phyloP scores from a whole-genome alignment of 164 flowering plant species.

The Pachysandra terminalis region DNA sequence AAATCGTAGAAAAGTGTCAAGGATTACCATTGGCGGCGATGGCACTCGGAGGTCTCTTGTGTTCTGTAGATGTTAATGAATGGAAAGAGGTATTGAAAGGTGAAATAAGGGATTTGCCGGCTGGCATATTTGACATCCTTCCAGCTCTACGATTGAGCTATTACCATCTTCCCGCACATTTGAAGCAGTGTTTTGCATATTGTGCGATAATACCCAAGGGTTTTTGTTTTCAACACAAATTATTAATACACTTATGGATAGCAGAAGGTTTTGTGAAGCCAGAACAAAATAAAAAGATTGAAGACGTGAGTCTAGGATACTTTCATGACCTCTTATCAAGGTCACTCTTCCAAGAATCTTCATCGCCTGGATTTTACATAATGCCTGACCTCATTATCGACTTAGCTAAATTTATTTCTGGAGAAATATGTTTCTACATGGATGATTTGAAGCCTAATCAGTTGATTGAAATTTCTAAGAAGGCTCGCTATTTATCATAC shows the following conservation, averaged over 20 bases:
- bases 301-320: conserved; percentile 22
- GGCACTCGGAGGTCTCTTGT: conserved; percentile 21
- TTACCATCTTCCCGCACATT: conserved; percentile 18
- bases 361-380: not conserved
- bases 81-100: conserved; percentile 21
- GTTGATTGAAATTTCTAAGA: not conserved
- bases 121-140: not conserved
- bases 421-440: conserved; percentile 2
- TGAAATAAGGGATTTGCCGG: conserved; percentile 18
- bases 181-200: conserved; percentile 31
- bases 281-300: conserved; percentile 7
- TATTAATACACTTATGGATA: conserved; percentile 23
- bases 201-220: conserved; percentile 24
- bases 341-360: conserved; percentile 25
- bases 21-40: conserved; percentile 34
- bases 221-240: conserved; percentile 3
- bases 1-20: conserved; percentile 26
- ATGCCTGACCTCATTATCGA: conserved; percentile 42
- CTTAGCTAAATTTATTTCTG: conserved; percentile 25
- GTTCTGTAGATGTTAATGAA: not conserved
- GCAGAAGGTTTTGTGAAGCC: conserved; percentile 23
- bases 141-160: conserved; percentile 22
- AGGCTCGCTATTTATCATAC: not conserved
- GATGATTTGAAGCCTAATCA: not conserved
- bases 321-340: conserved; percentile 22